Base-by-base conservation (phyloP, 352 stramenopile genomes). In the Pythium myriotylum region DNA sequence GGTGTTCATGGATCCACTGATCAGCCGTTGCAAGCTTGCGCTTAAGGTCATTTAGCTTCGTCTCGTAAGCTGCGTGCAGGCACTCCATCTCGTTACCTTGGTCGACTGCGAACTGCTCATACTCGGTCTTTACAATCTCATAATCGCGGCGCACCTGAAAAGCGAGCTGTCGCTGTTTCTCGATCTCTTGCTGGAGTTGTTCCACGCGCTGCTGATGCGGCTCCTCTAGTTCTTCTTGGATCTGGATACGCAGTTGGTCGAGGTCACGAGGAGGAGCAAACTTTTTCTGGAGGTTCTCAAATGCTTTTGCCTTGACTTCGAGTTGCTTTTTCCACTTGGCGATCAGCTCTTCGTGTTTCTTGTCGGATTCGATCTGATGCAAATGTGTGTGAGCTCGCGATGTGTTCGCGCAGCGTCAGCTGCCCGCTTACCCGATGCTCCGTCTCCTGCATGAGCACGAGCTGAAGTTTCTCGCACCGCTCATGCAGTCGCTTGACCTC, bases 271-370 rank as follows among this genome's bases (percentile, higher is more conserved):
- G 87, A 19, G 84, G 84, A 13, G 87, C 85, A 14, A 94, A 86
- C 54, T 91, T 90, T 55, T 88, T 85, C 67, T 96, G 85, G 48
- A 96, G 66, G 32, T 68, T 81, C 53, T 93, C 87, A 39, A 96
- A 94, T 27, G 86, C 87, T 19, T 76, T 73, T 8, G 79, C 81
- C 62, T 96, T 96, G 52, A 77, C 54, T 59, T 96, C 87, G 24
- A 94, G 60, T 59, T 96, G 86, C 52, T 83, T 84, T 54, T 92
- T 92, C 84, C 85, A 94, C 70, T 91, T 93, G 48, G 65, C 66
- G 35, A 92, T 89, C 3, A 94, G 68, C 65, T 91, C 80, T 48
- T 92, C 81, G 58, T 94, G 86, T 48, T 90, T 90, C 26, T 76
- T 82, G 57, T 94, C 86, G 2, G 84, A 77, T n/a, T 91, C 77